These are phyloP conservation scores for Exobasidium cylindrosporum DNA, from an alignment of 1,284 basidiomycete species.

Conservation along the genomic window DNA sequence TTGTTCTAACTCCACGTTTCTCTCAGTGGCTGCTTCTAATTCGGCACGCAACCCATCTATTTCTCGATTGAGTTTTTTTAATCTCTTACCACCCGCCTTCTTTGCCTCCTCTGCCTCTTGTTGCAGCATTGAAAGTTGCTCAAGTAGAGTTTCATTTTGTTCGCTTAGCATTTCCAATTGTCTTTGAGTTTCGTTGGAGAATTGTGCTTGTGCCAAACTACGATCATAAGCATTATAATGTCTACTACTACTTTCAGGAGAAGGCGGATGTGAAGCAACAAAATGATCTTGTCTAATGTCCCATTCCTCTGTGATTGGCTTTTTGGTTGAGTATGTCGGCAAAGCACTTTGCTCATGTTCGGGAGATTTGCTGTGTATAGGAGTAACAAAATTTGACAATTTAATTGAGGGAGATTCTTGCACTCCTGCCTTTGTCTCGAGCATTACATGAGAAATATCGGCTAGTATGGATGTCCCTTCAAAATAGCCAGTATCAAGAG, in stretches of 20 bases:
- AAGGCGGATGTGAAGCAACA: slow-evolving; percentile 5
- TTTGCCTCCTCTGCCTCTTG: slow-evolving; percentile 37
- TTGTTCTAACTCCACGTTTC: slow-evolving; percentile 41
- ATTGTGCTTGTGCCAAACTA: slow-evolving; percentile 22
- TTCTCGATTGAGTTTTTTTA: slow-evolving; percentile 37
- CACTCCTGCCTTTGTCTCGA: not conserved
- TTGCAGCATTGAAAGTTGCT: slow-evolving; percentile 43
- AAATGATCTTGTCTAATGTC: not conserved
- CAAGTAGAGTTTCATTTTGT: slow-evolving; percentile 42
- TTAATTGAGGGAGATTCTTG: not conserved
- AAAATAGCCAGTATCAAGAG: slow-evolving; percentile 3
- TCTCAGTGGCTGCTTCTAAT: slow-evolving; percentile 34
- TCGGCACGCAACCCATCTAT: slow-evolving; percentile 41
- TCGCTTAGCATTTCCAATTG: slow-evolving; percentile 36
- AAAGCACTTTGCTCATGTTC: not conserved
- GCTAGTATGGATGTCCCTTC: not conserved
- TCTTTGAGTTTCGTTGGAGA: slow-evolving; percentile 25
- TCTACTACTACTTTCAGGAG: slow-evolving; percentile 16
- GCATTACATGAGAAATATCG: not conserved
- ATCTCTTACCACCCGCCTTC: slow-evolving; percentile 29
- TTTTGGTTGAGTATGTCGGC: not conserved
- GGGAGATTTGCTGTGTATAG: not conserved
- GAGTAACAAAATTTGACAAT: not conserved
- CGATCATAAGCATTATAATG: slow-evolving; percentile 10
- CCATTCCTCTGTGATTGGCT: not conserved